Conservation (phyloP, 345 rosid genomes). For the Microcos paniculata region DNA sequence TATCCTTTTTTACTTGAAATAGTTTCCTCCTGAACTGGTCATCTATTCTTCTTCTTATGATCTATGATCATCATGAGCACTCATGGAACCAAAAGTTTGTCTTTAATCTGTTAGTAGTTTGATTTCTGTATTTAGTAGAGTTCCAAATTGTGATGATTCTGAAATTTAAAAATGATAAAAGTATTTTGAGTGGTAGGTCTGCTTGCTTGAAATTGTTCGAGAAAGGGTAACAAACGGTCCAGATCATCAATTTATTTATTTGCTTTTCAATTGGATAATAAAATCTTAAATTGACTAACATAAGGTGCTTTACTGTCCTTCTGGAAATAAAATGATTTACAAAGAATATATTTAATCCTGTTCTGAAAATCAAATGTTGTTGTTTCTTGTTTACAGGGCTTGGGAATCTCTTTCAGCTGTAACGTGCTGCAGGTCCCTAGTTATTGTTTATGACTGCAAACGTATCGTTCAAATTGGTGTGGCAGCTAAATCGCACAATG, state of each 20-base stretch:
- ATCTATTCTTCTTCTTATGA: background rate
- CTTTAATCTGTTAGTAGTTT: background rate
- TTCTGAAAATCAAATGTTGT: constrained; percentile 10
- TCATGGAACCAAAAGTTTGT: background rate
- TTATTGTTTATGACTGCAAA: constrained; percentile 52
- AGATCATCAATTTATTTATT: background rate
- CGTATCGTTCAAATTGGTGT: constrained; percentile 75
- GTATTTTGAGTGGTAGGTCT: background rate
- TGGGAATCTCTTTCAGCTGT: constrained; percentile 76
- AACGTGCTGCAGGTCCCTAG: constrained; percentile 77
- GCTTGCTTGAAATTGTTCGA: background rate
- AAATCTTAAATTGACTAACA: background rate
- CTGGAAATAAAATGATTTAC: background rate
- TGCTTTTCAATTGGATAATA: background rate
- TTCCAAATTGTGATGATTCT: background rate
- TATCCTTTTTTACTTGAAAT: no score
- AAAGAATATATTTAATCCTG: background rate
- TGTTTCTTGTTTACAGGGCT: constrained; percentile 45
- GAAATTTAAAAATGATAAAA: background rate
- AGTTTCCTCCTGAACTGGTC: background rate
- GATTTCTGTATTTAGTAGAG: constrained; percentile 3
- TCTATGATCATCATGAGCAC: background rate
- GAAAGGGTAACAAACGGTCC: background rate
- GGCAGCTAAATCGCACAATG: constrained; percentile 55
- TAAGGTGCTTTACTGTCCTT: background rate